phyloP scores from a whole-genome alignment of 1,284 basidiomycete species.

The Earliella scabrosa region DNA sequence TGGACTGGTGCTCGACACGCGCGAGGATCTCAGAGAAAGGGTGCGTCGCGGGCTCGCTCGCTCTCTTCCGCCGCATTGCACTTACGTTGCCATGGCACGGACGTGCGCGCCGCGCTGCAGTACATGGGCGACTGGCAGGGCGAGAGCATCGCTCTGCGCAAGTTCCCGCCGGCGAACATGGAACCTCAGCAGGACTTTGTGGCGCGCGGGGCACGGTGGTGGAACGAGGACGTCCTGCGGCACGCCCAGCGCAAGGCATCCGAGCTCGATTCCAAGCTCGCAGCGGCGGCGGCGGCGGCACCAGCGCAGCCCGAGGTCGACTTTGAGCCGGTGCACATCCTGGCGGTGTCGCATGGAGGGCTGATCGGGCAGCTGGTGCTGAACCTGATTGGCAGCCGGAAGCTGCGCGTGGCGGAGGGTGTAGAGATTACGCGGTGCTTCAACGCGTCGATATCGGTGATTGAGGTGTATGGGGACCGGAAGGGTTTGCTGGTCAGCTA shows the following conservation, averaged over 20 bases:
- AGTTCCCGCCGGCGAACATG: constrained; percentile 35
- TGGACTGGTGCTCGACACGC: constrained; percentile 44
- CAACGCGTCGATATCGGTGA: constrained; percentile 64
- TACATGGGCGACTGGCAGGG: constrained; percentile 71
- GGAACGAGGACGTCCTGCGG: constrained; percentile 51
- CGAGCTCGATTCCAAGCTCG: constrained; percentile 3
- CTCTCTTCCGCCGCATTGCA: neutral
- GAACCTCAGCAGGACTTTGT: constrained; percentile 43
- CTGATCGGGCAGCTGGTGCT: constrained; percentile 59
- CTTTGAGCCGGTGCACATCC: constrained; percentile 43
- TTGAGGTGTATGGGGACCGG: constrained; percentile 51
- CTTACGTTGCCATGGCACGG: no score
- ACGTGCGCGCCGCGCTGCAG: constrained; percentile 45
- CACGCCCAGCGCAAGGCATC: constrained; percentile 35
- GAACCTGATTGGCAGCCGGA: constrained; percentile 45
- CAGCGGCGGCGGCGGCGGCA: no score
- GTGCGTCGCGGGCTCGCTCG: constrained; percentile 41
- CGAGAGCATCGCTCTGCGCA: constrained; percentile 28
- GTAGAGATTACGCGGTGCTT: constrained; percentile 48
- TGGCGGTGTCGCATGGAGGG: constrained; percentile 71
- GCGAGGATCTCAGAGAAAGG: constrained; percentile 62
- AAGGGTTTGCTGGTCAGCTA: constrained; percentile 54
- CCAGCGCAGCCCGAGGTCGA: neutral
- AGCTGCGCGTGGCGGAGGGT: constrained; percentile 42
- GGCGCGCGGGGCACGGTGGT: constrained; percentile 60